Evolutionary conservation across 805 yeast genomes (phyloP).

Genomic region (Saturnispora sekii): DNA sequence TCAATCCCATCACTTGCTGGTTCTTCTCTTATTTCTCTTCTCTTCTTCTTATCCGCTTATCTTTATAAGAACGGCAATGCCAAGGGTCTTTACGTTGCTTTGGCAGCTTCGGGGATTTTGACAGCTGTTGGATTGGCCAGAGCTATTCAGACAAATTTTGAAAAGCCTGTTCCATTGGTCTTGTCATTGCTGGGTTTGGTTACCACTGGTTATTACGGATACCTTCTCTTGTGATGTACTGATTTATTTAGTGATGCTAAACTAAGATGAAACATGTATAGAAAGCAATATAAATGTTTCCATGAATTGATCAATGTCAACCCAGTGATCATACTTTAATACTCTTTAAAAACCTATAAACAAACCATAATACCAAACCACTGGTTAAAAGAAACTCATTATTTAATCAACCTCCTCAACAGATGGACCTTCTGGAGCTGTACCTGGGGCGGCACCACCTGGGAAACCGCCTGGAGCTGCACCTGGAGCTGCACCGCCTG

Average conservation of each 20-base stretch:
- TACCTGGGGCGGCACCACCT: constrained; percentile 28
- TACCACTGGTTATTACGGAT: constrained; percentile 58
- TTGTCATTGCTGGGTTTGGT: constrained; percentile 55
- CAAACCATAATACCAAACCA: background rate
- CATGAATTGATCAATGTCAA: background rate
- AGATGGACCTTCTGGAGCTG: constrained; percentile 47
- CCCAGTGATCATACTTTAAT: background rate
- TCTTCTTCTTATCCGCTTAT: constrained; percentile 67
- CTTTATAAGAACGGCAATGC: constrained; percentile 63
- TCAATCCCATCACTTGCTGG: constrained; percentile 76
- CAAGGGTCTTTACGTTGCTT: constrained; percentile 72
- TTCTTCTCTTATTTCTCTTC: constrained; percentile 51
- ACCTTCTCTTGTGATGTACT: constrained; percentile 12
- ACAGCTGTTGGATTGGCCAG: constrained; percentile 67
- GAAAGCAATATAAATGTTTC: background rate
- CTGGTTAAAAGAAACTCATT: background rate
- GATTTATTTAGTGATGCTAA: background rate
- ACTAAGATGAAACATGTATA: background rate
- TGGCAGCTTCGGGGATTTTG: constrained; percentile 59
- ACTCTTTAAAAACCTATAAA: background rate
- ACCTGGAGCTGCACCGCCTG: constrained; percentile 76
- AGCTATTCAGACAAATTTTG: constrained; percentile 38
- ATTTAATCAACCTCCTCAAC: constrained; percentile 72
- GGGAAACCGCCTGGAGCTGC: constrained; percentile 29
- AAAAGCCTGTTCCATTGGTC: constrained; percentile 65